Evolutionary conservation across 2,329 filamentous ascomycete genomes (phyloP).

Genomic region (Zymoseptoria brevis): DNA sequence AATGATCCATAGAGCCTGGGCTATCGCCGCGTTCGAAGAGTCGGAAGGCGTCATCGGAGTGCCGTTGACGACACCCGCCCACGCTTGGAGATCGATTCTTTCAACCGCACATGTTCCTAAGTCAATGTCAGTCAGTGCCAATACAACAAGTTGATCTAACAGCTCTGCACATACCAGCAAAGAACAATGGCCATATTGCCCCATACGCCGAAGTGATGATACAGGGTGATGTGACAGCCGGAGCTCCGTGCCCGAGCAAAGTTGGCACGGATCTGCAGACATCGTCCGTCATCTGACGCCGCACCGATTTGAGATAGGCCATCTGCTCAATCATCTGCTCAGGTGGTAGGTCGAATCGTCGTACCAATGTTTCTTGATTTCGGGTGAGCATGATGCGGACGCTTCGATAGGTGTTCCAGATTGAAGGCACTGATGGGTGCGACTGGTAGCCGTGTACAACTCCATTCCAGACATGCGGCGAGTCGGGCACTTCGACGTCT

Average conservation of each 20-base stretch:
- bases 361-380: constrained; percentile 21
- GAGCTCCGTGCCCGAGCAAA: constrained; percentile 22
- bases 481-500: constrained; percentile 22
- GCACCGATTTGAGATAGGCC: constrained; percentile 20
- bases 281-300: constrained; percentile 26
- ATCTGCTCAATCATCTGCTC: constrained; percentile 15
- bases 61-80: constrained; percentile 5
- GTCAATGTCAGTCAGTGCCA: neutral
- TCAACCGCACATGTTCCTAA: constrained; percentile 23
- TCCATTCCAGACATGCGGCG: constrained; percentile 26
- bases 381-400: constrained; percentile 26
- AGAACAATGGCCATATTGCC: constrained; percentile 29
- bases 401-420: constrained; percentile 23
- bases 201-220: constrained; percentile 25
- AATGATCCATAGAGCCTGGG: constrained; percentile 26
- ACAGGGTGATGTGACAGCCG: constrained; percentile 18
- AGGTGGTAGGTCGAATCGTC: constrained; percentile 11
- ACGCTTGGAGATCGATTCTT: constrained; percentile 15
- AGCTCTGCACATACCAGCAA: constrained; percentile 16
- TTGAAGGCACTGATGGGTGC: constrained; percentile 11
- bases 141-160: neutral
- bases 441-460: constrained; percentile 20
- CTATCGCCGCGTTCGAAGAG: constrained; percentile 16
- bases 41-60: constrained; percentile 2
- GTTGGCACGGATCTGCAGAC: constrained; percentile 23